These are phyloP conservation scores for Waltiozyma sp. DNA, from an alignment of 1,139 yeast genomes.

Conservation along the genomic window DNA sequence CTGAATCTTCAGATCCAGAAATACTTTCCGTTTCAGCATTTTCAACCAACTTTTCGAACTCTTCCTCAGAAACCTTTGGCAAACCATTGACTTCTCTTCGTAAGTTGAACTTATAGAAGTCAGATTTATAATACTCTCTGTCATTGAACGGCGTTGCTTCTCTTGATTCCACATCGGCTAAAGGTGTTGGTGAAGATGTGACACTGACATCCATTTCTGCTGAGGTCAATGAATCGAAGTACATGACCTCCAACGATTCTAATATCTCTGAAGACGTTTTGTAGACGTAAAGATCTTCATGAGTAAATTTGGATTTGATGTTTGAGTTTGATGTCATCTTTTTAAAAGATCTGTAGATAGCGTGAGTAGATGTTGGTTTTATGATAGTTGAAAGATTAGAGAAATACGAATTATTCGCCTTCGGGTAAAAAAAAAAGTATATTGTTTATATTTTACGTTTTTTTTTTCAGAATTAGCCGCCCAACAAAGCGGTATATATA, in stretches of 20 bases:
- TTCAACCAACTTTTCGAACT: conserved; percentile 48
- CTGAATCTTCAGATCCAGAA: conserved; percentile 39
- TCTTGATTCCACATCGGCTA: background rate
- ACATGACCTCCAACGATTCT: background rate
- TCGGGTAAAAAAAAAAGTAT: no score
- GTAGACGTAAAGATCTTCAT: background rate
- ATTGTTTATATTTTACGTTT: no score
- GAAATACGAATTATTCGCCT: no score
- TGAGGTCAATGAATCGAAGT: background rate
- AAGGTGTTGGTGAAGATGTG: background rate
- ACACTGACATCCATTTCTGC: background rate
- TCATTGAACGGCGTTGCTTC: conserved; percentile 6
- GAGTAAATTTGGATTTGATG: no score
- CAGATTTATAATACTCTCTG: conserved; percentile 48
- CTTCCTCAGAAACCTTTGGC: conserved; percentile 40
- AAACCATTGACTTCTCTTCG: conserved; percentile 40
- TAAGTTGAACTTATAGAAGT: conserved; percentile 49
- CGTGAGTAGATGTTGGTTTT: no score
- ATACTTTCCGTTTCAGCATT: conserved; percentile 39
- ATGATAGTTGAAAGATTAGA: no score
- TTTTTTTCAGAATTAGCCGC: no score
- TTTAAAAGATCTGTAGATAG: no score
- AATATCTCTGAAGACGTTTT: background rate
- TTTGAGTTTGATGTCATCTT: no score
- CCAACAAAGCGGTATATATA: no score